These are phyloP conservation scores for Gossypium lobatum DNA, from an alignment of 441 rosid species.

Conservation along the genomic window DNA sequence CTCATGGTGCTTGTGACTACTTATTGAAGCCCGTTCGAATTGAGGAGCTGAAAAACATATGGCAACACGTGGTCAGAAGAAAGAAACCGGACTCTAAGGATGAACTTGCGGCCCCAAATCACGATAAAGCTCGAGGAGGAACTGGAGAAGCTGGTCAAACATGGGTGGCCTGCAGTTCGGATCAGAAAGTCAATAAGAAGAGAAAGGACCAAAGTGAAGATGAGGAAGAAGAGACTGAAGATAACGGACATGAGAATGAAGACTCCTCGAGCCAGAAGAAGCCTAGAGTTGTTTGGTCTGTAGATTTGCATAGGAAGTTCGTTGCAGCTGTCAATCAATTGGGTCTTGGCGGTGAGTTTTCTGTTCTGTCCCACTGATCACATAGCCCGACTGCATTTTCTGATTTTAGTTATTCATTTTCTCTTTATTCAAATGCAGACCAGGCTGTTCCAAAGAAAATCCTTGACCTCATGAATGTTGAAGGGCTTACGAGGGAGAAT, in stretches of 20 bases:
- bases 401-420: not conserved
- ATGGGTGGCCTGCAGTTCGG: constrained; percentile 19
- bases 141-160: constrained; percentile 32
- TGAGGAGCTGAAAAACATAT: constrained; percentile 83
- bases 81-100: constrained; percentile 41
- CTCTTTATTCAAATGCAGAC: constrained; percentile 37
- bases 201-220: constrained; percentile 62
- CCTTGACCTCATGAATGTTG: constrained; percentile 88
- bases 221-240: constrained; percentile 66
- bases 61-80: constrained; percentile 92
- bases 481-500: constrained; percentile 88
- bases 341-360: constrained; percentile 78
- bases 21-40: constrained; percentile 74
- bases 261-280: constrained; percentile 66
- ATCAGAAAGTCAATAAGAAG: constrained; percentile 45
- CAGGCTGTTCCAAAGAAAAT: constrained; percentile 91
- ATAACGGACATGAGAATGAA: constrained; percentile 54
- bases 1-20: constrained; percentile 91
- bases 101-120: constrained; percentile 30
- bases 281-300: constrained; percentile 93
- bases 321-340: constrained; percentile 77
- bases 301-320: constrained; percentile 77
- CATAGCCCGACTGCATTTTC: not conserved
- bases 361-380: not conserved
- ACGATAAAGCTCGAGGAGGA: constrained; percentile 28